Evolutionary conservation across 108 stramenopile genomes (phyloP).

Genomic region (Bacterosira constricta): DNA sequence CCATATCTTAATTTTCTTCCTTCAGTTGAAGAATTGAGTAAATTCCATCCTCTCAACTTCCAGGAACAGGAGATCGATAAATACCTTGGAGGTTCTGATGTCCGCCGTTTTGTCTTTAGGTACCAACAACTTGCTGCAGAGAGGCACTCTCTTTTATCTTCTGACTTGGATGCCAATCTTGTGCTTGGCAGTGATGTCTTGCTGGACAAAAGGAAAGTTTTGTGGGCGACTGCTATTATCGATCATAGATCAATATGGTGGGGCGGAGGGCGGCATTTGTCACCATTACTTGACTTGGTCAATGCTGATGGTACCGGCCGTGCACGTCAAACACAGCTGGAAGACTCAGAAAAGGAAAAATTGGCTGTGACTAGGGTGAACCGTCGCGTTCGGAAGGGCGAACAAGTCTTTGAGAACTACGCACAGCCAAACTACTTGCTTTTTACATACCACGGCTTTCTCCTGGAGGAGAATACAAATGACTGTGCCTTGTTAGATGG

Average conservation of each 20-base stretch:
- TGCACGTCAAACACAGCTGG: constrained; percentile 31
- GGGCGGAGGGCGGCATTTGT: constrained; percentile 68
- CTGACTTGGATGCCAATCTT: constrained; percentile 40
- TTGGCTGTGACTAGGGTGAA: constrained; percentile 60
- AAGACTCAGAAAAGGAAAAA: neutral
- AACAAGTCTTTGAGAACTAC: constrained; percentile 78
- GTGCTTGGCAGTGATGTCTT: constrained; percentile 55
- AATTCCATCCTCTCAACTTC: constrained; percentile 47
- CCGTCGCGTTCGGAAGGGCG: constrained; percentile 48
- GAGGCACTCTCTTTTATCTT: constrained; percentile 16
- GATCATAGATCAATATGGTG: constrained; percentile 84
- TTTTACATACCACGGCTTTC: constrained; percentile 75
- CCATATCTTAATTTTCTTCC: constrained; percentile 77
- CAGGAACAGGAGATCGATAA: constrained; percentile 48
- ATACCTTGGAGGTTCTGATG: constrained; percentile 40
- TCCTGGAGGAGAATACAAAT: constrained; percentile 51
- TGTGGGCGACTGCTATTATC: constrained; percentile 70
- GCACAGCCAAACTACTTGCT: constrained; percentile 80
- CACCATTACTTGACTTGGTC: constrained; percentile 82
- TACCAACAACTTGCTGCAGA: constrained; percentile 28
- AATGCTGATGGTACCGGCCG: constrained; percentile 42
- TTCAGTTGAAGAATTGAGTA: constrained; percentile 31
- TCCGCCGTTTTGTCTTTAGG: constrained; percentile 30
- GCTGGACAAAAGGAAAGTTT: constrained; percentile 38
- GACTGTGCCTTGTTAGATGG: constrained; percentile 58